A percentile compares a stretch with the other conserved stretches of the same genome.
phyloP scores from a whole-genome alignment of 805 yeast species.

The Yamadazyma phyllophila region DNA sequence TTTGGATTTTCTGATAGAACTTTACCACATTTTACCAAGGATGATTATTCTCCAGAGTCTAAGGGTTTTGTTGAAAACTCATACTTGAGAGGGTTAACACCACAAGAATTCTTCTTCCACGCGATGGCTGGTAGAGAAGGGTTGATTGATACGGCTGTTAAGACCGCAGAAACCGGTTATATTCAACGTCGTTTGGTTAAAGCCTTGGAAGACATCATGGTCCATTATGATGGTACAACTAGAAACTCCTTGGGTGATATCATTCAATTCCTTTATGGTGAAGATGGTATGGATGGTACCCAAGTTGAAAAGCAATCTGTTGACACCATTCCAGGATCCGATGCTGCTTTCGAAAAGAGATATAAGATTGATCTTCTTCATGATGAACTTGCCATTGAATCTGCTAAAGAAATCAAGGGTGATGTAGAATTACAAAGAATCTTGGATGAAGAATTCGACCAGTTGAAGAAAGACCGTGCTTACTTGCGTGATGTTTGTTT shows the following conservation, averaged over 20 bases:
- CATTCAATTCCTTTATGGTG: slow-evolving; percentile 96
- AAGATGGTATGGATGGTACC: slow-evolving; percentile 98
- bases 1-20: slow-evolving; percentile 96
- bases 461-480: slow-evolving; percentile 71
- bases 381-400: slow-evolving; percentile 63
- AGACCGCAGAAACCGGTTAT: slow-evolving; percentile 98
- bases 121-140: slow-evolving; percentile 99
- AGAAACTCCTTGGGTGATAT: slow-evolving; percentile 96
- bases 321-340: slow-evolving; percentile 94
- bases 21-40: slow-evolving; percentile 96
- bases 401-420: slow-evolving; percentile 88
- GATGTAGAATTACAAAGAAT: slow-evolving; percentile 78
- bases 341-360: slow-evolving; percentile 74
- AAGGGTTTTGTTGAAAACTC: slow-evolving; percentile 98
- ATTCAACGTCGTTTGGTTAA: slow-evolving; percentile 97
- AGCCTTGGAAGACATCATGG: slow-evolving; percentile 96
- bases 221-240: slow-evolving; percentile 96
- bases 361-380: slow-evolving; percentile 86
- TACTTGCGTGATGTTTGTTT: slow-evolving; percentile 79
- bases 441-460: slow-evolving; percentile 82
- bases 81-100: slow-evolving; percentile 93
- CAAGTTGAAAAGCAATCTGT: slow-evolving; percentile 95
- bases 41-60: slow-evolving; percentile 97
- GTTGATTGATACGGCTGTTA: slow-evolving; percentile 97
- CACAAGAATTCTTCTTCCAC: slow-evolving; percentile 98